phyloP scores from a whole-genome alignment of 2,329 filamentous ascomycete genomes.

The Fusarium torreyae region DNA sequence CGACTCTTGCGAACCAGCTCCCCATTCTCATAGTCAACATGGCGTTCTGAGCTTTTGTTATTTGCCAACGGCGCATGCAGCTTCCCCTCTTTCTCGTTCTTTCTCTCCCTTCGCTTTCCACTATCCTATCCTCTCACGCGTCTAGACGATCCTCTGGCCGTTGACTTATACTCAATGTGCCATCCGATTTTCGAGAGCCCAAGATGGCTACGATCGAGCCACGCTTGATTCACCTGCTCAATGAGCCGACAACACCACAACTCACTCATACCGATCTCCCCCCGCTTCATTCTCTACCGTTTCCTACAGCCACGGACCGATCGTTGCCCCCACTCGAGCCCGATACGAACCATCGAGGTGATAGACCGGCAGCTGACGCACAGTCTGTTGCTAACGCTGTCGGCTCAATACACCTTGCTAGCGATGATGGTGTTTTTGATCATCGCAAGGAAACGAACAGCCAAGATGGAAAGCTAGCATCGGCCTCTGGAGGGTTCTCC shows the following conservation, averaged over 20 bases:
- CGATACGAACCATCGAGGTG: conserved; percentile 61
- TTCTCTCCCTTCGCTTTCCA: conserved; percentile 16
- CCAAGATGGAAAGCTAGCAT: conserved; percentile 47
- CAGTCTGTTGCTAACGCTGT: conserved; percentile 30
- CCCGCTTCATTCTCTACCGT: conserved; percentile 65
- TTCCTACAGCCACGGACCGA: conserved; percentile 61
- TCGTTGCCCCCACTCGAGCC: conserved; percentile 69
- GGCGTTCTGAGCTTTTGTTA: conserved; percentile 43
- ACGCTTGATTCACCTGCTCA: conserved; percentile 75
- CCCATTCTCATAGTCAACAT: conserved; percentile 38
- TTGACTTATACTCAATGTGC: conserved; percentile 50
- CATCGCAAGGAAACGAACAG: conserved; percentile 43
- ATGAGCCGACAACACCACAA: conserved; percentile 67
- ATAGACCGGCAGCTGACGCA: conserved; percentile 50
- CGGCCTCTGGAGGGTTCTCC: conserved; percentile 52
- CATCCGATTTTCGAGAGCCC: conserved; percentile 50
- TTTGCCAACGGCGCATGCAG: conserved; percentile 36
- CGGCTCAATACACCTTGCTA: conserved; percentile 36
- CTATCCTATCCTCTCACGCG: conserved; percentile 12
- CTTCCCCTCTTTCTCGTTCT: conserved; percentile 21
- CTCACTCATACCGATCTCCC: conserved; percentile 68
- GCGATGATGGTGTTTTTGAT: conserved; percentile 43
- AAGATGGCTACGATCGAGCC: conserved; percentile 78
- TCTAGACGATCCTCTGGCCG: conserved; percentile 18
- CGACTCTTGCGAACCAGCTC: conserved; percentile 43